Evolutionary conservation across 176 grass and related monocot genomes (phyloP).

Genomic region (Chrysopogon serrulatus): DNA sequence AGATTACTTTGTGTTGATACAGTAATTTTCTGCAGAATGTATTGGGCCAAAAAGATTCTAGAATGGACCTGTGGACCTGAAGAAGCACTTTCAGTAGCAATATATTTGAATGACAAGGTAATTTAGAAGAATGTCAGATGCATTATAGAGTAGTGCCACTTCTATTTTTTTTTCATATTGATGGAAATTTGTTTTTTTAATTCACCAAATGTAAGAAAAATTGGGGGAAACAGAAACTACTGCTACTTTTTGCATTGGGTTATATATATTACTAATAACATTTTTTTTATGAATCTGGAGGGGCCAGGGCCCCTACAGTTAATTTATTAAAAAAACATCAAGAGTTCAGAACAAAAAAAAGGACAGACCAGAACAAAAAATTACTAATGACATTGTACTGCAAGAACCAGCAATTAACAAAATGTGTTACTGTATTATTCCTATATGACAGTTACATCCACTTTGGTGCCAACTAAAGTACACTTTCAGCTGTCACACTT

Average conservation of each 20-base stretch:
- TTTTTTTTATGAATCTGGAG: too few relatives aligned
- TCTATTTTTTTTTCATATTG: background rate
- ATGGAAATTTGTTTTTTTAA: background rate
- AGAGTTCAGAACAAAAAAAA: too few relatives aligned
- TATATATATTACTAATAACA: background rate
- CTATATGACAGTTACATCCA: background rate
- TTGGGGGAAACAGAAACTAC: background rate
- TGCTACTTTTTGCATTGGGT: background rate
- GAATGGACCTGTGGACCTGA: conserved; percentile 88
- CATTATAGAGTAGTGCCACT: background rate
- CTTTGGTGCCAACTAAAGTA: background rate
- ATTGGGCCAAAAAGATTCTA: conserved; percentile 97
- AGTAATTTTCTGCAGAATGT: conserved; percentile 62
- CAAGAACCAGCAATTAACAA: background rate
- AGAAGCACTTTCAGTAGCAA: conserved; percentile 83
- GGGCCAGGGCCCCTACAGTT: too few relatives aligned
- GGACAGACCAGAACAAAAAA: too few relatives aligned
- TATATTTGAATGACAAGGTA: conserved; percentile 97
- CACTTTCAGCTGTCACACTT: background rate
- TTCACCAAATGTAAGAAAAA: conserved; percentile 16
- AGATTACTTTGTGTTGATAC: conserved; percentile 15
- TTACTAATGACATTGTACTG: background rate
- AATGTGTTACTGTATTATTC: background rate
- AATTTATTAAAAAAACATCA: too few relatives aligned
- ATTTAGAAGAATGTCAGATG: background rate